phyloP scores from a whole-genome alignment of 805 yeast species.

The Scheffersomyces lignosus region DNA sequence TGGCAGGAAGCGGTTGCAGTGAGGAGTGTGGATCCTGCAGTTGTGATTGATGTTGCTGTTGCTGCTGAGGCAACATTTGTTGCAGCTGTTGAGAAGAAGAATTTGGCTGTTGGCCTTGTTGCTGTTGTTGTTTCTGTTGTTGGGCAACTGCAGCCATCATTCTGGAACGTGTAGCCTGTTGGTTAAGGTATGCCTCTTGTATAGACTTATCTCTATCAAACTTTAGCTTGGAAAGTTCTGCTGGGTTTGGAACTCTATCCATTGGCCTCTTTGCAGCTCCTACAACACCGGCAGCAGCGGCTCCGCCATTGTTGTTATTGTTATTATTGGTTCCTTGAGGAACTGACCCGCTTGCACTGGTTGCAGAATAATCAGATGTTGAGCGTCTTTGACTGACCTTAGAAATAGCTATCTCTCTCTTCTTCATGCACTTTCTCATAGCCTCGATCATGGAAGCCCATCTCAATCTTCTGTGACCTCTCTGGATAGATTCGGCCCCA shows the following conservation, averaged over 20 bases:
- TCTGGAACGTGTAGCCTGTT: constrained; percentile 42
- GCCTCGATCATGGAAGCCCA: constrained; percentile 99
- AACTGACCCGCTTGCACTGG: constrained; percentile 1
- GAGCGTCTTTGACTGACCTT: constrained; percentile 19
- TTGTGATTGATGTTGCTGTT: constrained; percentile 16
- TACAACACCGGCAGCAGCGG: constrained; percentile 1
- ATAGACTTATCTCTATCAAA: constrained; percentile 82
- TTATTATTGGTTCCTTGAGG: constrained; percentile 6
- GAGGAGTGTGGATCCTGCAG: constrained; percentile 16
- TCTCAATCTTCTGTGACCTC: constrained; percentile 87
- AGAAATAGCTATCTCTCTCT: constrained; percentile 67
- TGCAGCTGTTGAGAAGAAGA: constrained; percentile 3
- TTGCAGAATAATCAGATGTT: constrained; percentile 2
- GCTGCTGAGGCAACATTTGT: constrained; percentile 4
- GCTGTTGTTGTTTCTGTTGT: constrained; percentile 18
- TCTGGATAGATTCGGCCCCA: constrained; percentile 86
- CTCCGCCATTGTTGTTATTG: constrained; percentile 3
- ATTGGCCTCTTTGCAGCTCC: constrained; percentile 27
- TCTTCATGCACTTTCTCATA: constrained; percentile 83
- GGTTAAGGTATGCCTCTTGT: constrained; percentile 66
- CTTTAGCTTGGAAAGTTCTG: constrained; percentile 79
- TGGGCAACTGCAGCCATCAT: constrained; percentile 45
- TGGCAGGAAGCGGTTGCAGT: constrained; percentile 3
- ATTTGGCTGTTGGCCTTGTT: neutral
- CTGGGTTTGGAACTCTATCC: constrained; percentile 66